A percentile compares a stretch with the other conserved stretches of the same genome.
phyloP scores from a whole-genome alignment of 345 rosid genomes.

The Eutrema yunnanense region DNA sequence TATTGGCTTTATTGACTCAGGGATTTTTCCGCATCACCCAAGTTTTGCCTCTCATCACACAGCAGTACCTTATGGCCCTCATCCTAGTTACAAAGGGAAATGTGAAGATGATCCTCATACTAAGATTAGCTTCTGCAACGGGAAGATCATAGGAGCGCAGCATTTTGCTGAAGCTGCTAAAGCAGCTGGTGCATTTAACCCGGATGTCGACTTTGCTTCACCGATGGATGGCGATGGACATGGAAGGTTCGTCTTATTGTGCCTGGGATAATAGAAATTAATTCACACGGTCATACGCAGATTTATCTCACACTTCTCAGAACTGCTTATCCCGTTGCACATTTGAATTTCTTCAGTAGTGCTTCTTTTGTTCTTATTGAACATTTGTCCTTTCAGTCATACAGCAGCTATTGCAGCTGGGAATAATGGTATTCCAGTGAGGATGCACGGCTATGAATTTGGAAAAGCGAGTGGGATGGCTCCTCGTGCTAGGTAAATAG shows the following conservation, averaged over 20 bases:
- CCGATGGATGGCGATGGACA: conserved; percentile 99
- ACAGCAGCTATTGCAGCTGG: conserved; percentile 99
- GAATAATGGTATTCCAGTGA: conserved; percentile 94
- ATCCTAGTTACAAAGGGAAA: conserved; percentile 84
- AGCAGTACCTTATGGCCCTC: conserved; percentile 76
- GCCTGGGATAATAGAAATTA: background rate
- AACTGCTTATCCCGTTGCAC: background rate
- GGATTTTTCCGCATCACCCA: conserved; percentile 88
- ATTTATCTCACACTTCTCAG: background rate
- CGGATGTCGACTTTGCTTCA: conserved; percentile 80
- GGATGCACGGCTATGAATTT: conserved; percentile 87
- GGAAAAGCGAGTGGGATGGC: conserved; percentile 99
- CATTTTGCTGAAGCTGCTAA: conserved; percentile 95
- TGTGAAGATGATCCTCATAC: conserved; percentile 82
- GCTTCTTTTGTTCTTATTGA: conserved; percentile 16
- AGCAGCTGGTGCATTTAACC: conserved; percentile 91
- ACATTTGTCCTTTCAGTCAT: conserved; percentile 50
- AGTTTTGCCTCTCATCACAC: conserved; percentile 70
- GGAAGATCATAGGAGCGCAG: conserved; percentile 98
- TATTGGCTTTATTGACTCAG: conserved; percentile 94
- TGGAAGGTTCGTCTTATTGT: conserved; percentile 60
- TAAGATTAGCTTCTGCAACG: conserved; percentile 69
- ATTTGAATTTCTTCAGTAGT: background rate
- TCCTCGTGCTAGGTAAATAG: conserved; percentile 88
- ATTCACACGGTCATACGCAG: background rate